Evolutionary conservation across 441 rosid genomes (phyloP), one percentile per base, ranked within the genome.

Genomic region (Eutrema salsugineum): DNA sequence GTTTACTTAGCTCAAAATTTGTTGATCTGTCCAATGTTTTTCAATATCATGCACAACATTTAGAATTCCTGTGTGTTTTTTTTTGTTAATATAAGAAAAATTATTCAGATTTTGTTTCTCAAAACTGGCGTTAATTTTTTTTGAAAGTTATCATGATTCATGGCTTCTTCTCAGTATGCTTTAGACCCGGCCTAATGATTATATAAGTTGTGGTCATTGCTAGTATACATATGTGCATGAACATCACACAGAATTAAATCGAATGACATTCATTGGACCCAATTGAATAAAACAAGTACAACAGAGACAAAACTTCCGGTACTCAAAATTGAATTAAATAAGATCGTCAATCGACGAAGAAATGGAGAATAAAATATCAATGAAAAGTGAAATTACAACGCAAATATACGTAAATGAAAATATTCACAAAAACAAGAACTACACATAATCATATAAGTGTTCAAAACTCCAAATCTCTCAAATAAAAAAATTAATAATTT

Each of bases 201-300:
- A 63, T 61, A 35, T 8, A 61, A 14, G 24, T 8, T 50, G 36
- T n/a, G n/a, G n/a, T 39, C 55, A 27, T 17, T 8, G 24, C 9
- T 57, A 48, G 46, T 40, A 43, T 10, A 8, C 27, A 67, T 36
- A 35, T 62, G 70, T 69, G 65, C 70, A 68, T 47, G 76, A 76
- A 76, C 79, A 57, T 70, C 67, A 49, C 67, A 42, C 55, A 58
- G 63, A 19, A 40, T n/a, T 39, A 46, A 32, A 61, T 27, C 58
- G 16, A 64, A 50, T 60, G 47, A 64, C 70, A 70, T 70, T 57
- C 59, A 47, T 6, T 57, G 79, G 79, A 70, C 71, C 75, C 75
- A 50, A 50, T 49, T 48, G 67, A 51, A 48, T 63, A 56, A 70
- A 76, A 64, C 67, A 76, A 70, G 71, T 28, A 76, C 63, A 57